A percentile compares a stretch with the other conserved stretches of the same genome.
These are phyloP conservation scores for Boletus rufocinnamomeus DNA, from an alignment of 768 basidiomycete genomes.

Conservation along the genomic window DNA sequence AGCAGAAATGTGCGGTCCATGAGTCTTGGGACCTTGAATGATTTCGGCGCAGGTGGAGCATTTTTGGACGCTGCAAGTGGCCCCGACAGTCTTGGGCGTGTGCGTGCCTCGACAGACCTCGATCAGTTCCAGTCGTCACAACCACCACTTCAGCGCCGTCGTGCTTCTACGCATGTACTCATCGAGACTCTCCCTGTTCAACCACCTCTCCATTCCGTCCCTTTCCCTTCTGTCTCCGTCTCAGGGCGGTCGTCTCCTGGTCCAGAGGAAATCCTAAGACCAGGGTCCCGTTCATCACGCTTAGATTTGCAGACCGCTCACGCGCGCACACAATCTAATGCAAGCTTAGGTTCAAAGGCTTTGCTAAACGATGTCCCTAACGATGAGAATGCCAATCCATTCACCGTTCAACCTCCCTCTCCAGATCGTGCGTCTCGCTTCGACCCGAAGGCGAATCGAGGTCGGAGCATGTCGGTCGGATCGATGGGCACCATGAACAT, in stretches of 20 bases:
- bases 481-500: constrained; percentile 44
- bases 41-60: constrained; percentile 49
- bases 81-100: constrained; percentile 40
- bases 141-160: constrained; percentile 47
- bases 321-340: constrained; percentile 50
- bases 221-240: constrained; percentile 62
- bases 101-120: constrained; percentile 62
- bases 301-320: constrained; percentile 37
- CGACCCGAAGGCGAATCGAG: constrained; percentile 42
- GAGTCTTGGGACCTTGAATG: constrained; percentile 66
- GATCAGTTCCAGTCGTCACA: constrained; percentile 45
- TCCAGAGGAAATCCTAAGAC: constrained; percentile 40
- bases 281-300: constrained; percentile 37
- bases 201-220: constrained; percentile 51
- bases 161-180: constrained; percentile 50
- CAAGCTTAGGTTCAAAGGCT: constrained; percentile 51
- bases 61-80: constrained; percentile 43
- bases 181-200: constrained; percentile 45
- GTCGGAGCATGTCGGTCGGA: constrained; percentile 46
- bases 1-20: constrained; percentile 56
- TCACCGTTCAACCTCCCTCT: constrained; percentile 39
- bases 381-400: constrained; percentile 36
- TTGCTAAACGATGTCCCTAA: constrained; percentile 43
- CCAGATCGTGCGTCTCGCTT: constrained; percentile 44
- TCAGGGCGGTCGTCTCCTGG: constrained; percentile 49